phyloP scores from a whole-genome alignment of 139 green algal genomes.

The Monoraphidium neglectum region DNA sequence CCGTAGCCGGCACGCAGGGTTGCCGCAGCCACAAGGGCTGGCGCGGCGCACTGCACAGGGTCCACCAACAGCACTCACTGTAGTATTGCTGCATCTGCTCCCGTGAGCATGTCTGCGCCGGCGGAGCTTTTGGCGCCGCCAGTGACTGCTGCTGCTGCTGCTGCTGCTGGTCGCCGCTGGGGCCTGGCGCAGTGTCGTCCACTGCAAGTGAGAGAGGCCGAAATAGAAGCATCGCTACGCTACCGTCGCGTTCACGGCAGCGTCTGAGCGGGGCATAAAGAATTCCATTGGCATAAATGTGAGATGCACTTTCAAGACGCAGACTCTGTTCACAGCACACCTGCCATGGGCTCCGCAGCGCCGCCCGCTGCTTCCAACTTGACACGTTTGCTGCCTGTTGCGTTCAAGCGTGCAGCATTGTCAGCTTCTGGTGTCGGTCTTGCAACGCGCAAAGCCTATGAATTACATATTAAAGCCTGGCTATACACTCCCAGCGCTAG shows the following conservation, averaged over 20 bases:
- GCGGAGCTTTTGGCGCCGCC: not conserved
- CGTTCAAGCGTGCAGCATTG: no score
- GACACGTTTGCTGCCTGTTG: constrained; percentile 25
- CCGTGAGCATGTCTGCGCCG: constrained; percentile 1
- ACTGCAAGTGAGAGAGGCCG: not conserved
- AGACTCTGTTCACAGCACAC: not conserved
- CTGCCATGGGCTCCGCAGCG: constrained; percentile 24
- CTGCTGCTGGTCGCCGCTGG: constrained; percentile 2
- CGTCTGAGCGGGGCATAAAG: not conserved
- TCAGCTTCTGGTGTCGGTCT: no score
- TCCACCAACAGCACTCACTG: constrained; percentile 31
- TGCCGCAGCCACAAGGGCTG: not conserved
- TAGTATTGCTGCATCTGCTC: constrained; percentile 54
- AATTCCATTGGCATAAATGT: not conserved
- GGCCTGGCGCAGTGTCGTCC: not conserved
- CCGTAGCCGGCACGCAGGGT: not conserved
- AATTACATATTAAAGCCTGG: no score
- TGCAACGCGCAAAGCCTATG: no score
- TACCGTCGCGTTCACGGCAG: not conserved
- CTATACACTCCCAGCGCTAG: no score
- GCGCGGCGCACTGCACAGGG: no score
- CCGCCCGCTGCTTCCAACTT: constrained; percentile 12
- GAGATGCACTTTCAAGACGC: not conserved
- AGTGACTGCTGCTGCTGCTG: not conserved
- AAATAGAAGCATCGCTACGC: not conserved